Evolutionary conservation across 768 basidiomycete species (phyloP).

Genomic region (Lepiota brunneoincarnata): DNA sequence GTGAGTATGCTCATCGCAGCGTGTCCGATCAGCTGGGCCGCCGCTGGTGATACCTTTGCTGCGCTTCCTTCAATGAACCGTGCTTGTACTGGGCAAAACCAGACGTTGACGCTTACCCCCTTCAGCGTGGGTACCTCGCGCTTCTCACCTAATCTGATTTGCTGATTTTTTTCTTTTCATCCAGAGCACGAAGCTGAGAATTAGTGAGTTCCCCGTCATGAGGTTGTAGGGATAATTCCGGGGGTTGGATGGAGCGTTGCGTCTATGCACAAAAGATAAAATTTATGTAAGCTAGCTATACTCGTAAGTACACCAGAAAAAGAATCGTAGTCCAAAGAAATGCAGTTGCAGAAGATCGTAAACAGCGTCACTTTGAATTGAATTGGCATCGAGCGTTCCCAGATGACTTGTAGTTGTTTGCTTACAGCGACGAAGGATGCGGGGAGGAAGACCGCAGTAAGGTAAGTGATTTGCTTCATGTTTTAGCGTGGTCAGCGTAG

Average conservation of each 20-base stretch:
- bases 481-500: not conserved
- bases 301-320: not conserved
- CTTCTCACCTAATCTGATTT: not conserved
- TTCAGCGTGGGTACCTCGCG: conserved; percentile 39
- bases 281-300: too few species aligned
- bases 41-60: conserved; percentile 48
- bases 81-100: conserved; percentile 37
- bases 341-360: too few species aligned
- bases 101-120: conserved; percentile 43
- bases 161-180: not conserved
- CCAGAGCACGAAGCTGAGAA: conserved; percentile 37
- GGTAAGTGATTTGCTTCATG: conserved; percentile 59
- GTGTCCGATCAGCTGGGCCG: conserved; percentile 46
- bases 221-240: too few species aligned
- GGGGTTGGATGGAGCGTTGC: too few species aligned
- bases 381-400: too few species aligned
- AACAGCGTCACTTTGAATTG: too few species aligned
- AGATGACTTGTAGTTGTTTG: not conserved
- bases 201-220: conserved; percentile 38
- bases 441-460: conserved; percentile 62
- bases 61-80: conserved; percentile 43
- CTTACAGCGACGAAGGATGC: conserved; percentile 50
- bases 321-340: not conserved
- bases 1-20: conserved; percentile 45
- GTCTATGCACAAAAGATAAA: too few species aligned